Percentiles rank a stretch among this genome's conserved stretches.
phyloP scores from a whole-genome alignment of 2,329 filamentous ascomycete genomes.

The Bimuria novae-zelandiae region DNA sequence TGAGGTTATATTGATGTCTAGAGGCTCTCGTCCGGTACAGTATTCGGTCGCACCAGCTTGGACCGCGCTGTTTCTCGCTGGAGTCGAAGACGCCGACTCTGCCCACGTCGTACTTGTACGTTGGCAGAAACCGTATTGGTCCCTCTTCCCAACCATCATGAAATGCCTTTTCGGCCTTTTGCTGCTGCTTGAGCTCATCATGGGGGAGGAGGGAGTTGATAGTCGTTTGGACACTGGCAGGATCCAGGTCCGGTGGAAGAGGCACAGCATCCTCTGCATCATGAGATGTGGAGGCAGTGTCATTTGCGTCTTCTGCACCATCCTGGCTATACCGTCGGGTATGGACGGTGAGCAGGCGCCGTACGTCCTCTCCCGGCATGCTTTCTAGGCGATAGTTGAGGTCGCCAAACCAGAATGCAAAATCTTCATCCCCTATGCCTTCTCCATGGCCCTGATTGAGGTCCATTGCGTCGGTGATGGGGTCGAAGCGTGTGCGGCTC shows the following conservation, averaged over 20 bases:
- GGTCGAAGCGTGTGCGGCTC: conserved; percentile 75
- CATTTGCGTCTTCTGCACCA: conserved; percentile 5
- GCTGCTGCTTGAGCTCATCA: conserved; percentile 79
- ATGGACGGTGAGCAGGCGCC: conserved; percentile 80
- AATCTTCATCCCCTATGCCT: conserved; percentile 85
- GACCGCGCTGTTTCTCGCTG: conserved; percentile 88
- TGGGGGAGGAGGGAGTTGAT: conserved; percentile 85
- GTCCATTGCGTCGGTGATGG: conserved; percentile 69
- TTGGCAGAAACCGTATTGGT: conserved; percentile 83
- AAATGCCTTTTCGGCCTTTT: conserved; percentile 77
- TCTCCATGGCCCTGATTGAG: conserved; percentile 63
- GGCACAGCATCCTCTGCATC: conserved; percentile 24
- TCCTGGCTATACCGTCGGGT: conserved; percentile 36
- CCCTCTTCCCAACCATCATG: conserved; percentile 93
- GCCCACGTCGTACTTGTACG: conserved; percentile 98
- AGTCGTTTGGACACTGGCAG: conserved; percentile 85
- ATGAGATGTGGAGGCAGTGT: conserved; percentile 21
- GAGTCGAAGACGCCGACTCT: conserved; percentile 91
- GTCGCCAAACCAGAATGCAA: conserved; percentile 95
- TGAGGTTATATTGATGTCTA: conserved; percentile 67
- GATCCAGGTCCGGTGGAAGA: conserved; percentile 66
- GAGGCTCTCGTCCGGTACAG: conserved; percentile 79
- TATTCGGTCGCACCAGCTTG: conserved; percentile 97
- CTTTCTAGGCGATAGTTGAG: conserved; percentile 91
- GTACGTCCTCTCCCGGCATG: conserved; percentile 87